phyloP scores from a whole-genome alignment of 1,284 basidiomycete genomes.

The Amylostereum chailletii region DNA sequence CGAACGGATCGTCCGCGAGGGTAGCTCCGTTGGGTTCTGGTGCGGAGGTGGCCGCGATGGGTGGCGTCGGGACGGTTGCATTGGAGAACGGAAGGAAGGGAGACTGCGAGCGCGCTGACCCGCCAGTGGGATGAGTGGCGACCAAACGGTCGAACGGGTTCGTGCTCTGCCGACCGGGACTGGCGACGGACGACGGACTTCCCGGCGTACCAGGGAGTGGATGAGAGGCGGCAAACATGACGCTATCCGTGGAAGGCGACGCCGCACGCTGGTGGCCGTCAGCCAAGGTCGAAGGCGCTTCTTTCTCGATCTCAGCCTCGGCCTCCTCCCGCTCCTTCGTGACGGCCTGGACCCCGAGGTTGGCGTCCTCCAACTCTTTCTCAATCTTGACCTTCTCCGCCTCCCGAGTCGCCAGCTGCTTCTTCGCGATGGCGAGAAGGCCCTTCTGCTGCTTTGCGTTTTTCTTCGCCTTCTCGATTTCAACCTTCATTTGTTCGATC shows the following conservation, averaged over 20 bases:
- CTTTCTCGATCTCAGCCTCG: conserved; percentile 41
- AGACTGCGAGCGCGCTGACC: conserved; percentile 43
- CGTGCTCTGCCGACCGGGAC: conserved; percentile 57
- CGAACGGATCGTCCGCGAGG: neutral
- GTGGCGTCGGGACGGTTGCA: conserved; percentile 21
- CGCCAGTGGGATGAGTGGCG: conserved; percentile 31
- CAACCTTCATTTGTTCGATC: conserved; percentile 62
- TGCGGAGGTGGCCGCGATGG: conserved; percentile 14
- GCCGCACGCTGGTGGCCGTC: conserved; percentile 24
- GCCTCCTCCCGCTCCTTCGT: conserved; percentile 50
- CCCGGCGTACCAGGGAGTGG: conserved; percentile 68
- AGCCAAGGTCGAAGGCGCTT: conserved; percentile 8
- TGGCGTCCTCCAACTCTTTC: conserved; percentile 64
- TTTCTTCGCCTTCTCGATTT: conserved; percentile 86
- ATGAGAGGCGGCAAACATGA: conserved; percentile 56
- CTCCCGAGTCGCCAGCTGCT: conserved; percentile 87
- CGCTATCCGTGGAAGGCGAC: conserved; percentile 34
- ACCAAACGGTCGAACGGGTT: conserved; percentile 87
- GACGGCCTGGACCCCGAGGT: conserved; percentile 41
- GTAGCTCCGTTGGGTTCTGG: conserved; percentile 14
- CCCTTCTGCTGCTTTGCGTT: conserved; percentile 96
- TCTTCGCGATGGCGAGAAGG: conserved; percentile 87
- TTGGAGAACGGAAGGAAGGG: conserved; percentile 45
- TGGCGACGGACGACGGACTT: conserved; percentile 23
- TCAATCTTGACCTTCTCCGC: conserved; percentile 63